Percentiles rank a stretch among this genome's conserved stretches.
These are phyloP conservation scores for Amauroascus niger DNA, from an alignment of 2,329 filamentous ascomycete species.

Conservation along the genomic window DNA sequence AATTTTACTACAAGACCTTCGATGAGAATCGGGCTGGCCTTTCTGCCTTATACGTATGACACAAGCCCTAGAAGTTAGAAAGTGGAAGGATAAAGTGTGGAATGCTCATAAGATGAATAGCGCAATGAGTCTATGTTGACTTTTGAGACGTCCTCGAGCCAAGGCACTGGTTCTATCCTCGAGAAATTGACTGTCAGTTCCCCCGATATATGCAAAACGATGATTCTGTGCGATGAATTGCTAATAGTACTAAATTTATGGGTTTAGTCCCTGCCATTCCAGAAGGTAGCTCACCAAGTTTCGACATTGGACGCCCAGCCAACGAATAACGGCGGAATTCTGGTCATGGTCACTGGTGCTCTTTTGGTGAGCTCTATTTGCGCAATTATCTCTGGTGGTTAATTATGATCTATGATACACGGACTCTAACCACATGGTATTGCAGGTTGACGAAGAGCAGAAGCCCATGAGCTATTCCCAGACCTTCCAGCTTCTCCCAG, in stretches of 20 bases:
- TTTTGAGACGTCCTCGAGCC: constrained; percentile 63
- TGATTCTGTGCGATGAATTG: background rate
- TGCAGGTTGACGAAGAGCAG: constrained; percentile 72
- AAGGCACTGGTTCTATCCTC: constrained; percentile 57
- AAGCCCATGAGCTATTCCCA: constrained; percentile 87
- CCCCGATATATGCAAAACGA: background rate
- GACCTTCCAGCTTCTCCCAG: constrained; percentile 71
- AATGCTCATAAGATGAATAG: constrained; percentile 37
- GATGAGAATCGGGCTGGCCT: constrained; percentile 60
- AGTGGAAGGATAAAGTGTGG: background rate
- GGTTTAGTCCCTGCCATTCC: constrained; percentile 62
- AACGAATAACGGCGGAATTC: constrained; percentile 56
- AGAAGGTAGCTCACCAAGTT: constrained; percentile 69
- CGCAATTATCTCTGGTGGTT: background rate
- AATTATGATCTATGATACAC: background rate
- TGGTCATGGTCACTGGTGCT: constrained; percentile 81
- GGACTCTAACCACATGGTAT: background rate
- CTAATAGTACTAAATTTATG: background rate
- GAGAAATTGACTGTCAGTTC: constrained; percentile 68
- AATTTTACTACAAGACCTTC: constrained; percentile 86
- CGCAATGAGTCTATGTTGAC: constrained; percentile 82
- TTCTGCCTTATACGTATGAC: constrained; percentile 63
- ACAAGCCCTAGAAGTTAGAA: background rate
- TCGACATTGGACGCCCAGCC: constrained; percentile 77
- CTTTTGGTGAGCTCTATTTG: constrained; percentile 55